These are phyloP conservation scores for Aspergillus texensis DNA, from an alignment of 2,329 filamentous ascomycete species.

Conservation along the genomic window DNA sequence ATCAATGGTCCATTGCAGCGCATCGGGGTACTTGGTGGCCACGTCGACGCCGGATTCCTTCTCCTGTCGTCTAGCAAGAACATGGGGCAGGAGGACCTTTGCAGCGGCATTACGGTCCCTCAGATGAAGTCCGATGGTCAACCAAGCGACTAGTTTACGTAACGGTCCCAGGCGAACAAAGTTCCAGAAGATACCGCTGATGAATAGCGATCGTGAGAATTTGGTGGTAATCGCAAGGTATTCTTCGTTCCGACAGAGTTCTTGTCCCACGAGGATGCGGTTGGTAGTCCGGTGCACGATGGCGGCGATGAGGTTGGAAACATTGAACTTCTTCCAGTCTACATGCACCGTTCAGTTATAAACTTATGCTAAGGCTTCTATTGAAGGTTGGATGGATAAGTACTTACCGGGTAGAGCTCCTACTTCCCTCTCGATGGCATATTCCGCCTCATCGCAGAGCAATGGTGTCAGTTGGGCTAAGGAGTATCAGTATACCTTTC, in stretches of 20 bases:
- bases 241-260: constrained; percentile 1
- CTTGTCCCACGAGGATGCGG: not conserved
- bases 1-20: not conserved
- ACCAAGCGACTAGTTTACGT: not conserved
- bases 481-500: too few species aligned
- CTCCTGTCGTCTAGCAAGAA: not conserved
- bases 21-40: not conserved
- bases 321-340: not conserved
- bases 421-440: too few species aligned
- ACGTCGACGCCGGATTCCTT: not conserved
- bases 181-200: constrained; percentile 6
- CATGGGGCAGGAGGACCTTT: not conserved
- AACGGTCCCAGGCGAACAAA: constrained; percentile 1
- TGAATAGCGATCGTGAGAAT: not conserved
- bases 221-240: not conserved
- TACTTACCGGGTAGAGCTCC: too few species aligned
- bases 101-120: not conserved
- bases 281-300: constrained; percentile 4
- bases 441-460: too few species aligned
- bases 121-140: not conserved
- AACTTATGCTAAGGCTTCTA: too few species aligned
- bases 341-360: too few species aligned
- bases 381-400: too few species aligned
- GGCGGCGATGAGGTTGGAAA: not conserved
- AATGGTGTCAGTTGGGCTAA: too few species aligned